Conservation (phyloP, 805 yeast species). For the Saccharomycopsis vini region DNA sequence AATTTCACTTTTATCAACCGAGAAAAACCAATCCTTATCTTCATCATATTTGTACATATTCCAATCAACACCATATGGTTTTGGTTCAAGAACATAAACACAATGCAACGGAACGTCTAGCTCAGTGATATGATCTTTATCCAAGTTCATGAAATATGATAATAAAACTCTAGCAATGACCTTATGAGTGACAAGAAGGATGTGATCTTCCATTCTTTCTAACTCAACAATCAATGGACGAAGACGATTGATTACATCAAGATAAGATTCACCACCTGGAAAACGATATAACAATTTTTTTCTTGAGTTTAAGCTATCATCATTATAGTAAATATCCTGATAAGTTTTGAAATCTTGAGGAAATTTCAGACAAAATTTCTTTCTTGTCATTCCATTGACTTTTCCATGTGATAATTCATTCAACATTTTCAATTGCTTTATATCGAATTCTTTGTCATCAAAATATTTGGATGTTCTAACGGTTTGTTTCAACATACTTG, state of each 20-base stretch:
- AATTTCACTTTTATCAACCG: constrained; percentile 40
- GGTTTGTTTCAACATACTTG: constrained; percentile 75
- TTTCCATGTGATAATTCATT: constrained; percentile 91
- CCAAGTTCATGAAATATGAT: constrained; percentile 82
- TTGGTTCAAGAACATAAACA: constrained; percentile 80
- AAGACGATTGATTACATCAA: constrained; percentile 86
- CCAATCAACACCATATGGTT: constrained; percentile 95
- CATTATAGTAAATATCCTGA: constrained; percentile 24
- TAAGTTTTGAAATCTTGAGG: constrained; percentile 65
- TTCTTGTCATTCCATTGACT: constrained; percentile 86
- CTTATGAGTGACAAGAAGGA: constrained; percentile 76
- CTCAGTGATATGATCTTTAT: constrained; percentile 74
- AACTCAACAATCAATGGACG: constrained; percentile 87
- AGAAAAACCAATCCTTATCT: constrained; percentile 62
- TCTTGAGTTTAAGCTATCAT: constrained; percentile 35
- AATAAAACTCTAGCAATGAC: constrained; percentile 82
- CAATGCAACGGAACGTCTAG: constrained; percentile 91
- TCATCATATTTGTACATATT: constrained; percentile 83
- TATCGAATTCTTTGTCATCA: constrained; percentile 62
- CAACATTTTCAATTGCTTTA: constrained; percentile 87
- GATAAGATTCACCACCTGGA: constrained; percentile 95
- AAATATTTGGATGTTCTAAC: constrained; percentile 70
- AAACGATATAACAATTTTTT: constrained; percentile 78
- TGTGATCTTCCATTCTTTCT: constrained; percentile 84
- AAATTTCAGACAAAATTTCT: constrained; percentile 59